These are phyloP conservation scores for Amyloporia xantha DNA, from an alignment of 768 basidiomycete genomes.

Conservation along the genomic window DNA sequence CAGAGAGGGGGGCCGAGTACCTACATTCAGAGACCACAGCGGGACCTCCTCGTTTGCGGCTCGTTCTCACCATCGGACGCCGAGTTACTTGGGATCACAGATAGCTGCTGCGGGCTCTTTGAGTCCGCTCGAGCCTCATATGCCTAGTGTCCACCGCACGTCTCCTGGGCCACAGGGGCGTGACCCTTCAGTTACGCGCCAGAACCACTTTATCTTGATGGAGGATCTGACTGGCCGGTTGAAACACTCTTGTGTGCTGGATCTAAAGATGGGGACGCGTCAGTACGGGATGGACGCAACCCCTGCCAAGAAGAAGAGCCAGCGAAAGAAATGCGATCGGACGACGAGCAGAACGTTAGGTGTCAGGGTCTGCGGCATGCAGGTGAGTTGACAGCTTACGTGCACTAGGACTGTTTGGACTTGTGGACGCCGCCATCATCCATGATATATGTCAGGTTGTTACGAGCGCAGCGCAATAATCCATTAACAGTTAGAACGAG, in stretches of 20 bases:
- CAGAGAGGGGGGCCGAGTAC: background rate
- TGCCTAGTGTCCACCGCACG: conserved; percentile 10
- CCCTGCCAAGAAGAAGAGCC: conserved; percentile 90
- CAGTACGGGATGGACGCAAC: conserved; percentile 98
- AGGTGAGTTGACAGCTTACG: conserved; percentile 52
- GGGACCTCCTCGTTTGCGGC: conserved; percentile 7
- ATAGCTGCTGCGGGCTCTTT: conserved; percentile 1
- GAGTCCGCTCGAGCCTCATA: conserved; percentile 11
- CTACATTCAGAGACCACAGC: background rate
- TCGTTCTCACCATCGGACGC: conserved; percentile 5
- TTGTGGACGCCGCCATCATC: conserved; percentile 5
- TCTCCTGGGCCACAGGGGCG: conserved; percentile 8
- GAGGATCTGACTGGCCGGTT: conserved; percentile 93
- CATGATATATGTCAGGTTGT: background rate
- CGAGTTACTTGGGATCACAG: conserved; percentile 10
- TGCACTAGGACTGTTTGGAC: conserved; percentile 8
- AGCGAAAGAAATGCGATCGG: conserved; percentile 95
- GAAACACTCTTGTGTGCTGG: conserved; percentile 90
- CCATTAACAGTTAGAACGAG: background rate
- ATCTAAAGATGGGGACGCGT: conserved; percentile 99
- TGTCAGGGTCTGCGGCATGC: conserved; percentile 96
- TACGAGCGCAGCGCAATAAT: background rate
- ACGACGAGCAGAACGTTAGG: conserved; percentile 91
- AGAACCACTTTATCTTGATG: conserved; percentile 98
- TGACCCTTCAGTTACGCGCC: conserved; percentile 50